These are phyloP conservation scores for Trichoderma oligosporum DNA, from an alignment of 2,329 filamentous ascomycete species.

Conservation along the genomic window DNA sequence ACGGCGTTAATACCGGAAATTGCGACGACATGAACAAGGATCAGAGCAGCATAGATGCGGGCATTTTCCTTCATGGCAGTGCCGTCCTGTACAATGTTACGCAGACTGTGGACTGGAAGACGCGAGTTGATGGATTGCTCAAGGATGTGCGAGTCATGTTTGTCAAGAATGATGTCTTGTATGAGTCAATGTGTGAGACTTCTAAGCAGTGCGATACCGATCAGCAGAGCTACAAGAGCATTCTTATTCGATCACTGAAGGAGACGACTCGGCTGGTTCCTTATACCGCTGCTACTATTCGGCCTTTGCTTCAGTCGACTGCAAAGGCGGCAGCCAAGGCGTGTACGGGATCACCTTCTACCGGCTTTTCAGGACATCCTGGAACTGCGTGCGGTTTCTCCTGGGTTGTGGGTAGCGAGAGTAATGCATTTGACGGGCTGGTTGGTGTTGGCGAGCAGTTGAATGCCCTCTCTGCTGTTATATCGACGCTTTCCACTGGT, in stretches of 20 bases:
- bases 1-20: constrained; percentile 49
- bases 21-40: constrained; percentile 51
- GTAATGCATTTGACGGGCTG: constrained; percentile 48
- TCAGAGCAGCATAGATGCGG: constrained; percentile 58
- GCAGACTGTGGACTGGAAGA: constrained; percentile 45
- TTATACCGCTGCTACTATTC: constrained; percentile 45
- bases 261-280: constrained; percentile 51
- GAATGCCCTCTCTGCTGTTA: constrained; percentile 54
- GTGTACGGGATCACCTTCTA: constrained; percentile 45
- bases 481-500: constrained; percentile 25
- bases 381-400: constrained; percentile 50
- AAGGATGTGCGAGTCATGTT: constrained; percentile 32
- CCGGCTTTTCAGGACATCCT: constrained; percentile 42
- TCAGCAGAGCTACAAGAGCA: constrained; percentile 59
- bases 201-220: constrained; percentile 55
- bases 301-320: constrained; percentile 48
- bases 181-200: constrained; percentile 62
- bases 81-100: constrained; percentile 61
- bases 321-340: constrained; percentile 50
- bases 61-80: constrained; percentile 52
- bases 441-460: constrained; percentile 57
- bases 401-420: constrained; percentile 45
- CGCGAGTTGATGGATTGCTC: constrained; percentile 41
- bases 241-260: constrained; percentile 54
- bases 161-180: constrained; percentile 51